These are phyloP conservation scores for Hypoxylon sp. DNA, from an alignment of 2,329 filamentous ascomycete species.

Conservation along the genomic window DNA sequence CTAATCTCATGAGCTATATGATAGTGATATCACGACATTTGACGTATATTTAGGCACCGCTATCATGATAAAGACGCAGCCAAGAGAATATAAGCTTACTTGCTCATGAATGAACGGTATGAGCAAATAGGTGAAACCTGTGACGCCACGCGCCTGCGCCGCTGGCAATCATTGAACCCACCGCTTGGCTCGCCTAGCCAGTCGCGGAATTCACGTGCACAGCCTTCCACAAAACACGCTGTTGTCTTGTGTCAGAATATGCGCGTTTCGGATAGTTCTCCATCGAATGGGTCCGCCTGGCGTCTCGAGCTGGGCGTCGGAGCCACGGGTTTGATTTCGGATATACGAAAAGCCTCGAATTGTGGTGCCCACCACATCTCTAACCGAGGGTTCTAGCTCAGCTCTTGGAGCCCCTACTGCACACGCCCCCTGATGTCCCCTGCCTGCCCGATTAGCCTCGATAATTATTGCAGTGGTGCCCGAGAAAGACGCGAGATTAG, in stretches of 20 bases:
- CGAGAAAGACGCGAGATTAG: slow-evolving; percentile 1
- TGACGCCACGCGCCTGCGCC: slow-evolving; percentile 7
- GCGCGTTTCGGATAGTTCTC: slow-evolving; percentile 14
- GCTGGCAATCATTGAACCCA: slow-evolving; percentile 5
- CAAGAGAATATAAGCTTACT: slow-evolving; percentile 19
- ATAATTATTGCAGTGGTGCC: slow-evolving; percentile 17
- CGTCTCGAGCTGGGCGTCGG: slow-evolving; percentile 20
- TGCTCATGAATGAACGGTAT: background rate
- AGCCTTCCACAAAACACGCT: background rate
- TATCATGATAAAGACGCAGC: slow-evolving; percentile 2
- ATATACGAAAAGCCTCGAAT: slow-evolving; percentile 10
- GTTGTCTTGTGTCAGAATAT: slow-evolving; percentile 7
- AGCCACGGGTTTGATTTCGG: slow-evolving; percentile 13
- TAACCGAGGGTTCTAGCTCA: background rate
- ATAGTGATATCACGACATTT: slow-evolving; percentile 1
- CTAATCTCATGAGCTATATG: slow-evolving; percentile 5
- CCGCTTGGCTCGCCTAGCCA: slow-evolving; percentile 20
- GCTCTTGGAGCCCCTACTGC: background rate
- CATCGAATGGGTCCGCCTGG: background rate
- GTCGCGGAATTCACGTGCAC: slow-evolving; percentile 29
- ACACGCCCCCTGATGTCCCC: background rate
- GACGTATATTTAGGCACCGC: background rate
- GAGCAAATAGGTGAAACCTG: slow-evolving; percentile 1
- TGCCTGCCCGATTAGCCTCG: background rate
- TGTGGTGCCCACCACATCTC: background rate